Evolutionary conservation across 2,329 filamentous ascomycete species (phyloP).

Genomic region (Aureobasidium pullulans): DNA sequence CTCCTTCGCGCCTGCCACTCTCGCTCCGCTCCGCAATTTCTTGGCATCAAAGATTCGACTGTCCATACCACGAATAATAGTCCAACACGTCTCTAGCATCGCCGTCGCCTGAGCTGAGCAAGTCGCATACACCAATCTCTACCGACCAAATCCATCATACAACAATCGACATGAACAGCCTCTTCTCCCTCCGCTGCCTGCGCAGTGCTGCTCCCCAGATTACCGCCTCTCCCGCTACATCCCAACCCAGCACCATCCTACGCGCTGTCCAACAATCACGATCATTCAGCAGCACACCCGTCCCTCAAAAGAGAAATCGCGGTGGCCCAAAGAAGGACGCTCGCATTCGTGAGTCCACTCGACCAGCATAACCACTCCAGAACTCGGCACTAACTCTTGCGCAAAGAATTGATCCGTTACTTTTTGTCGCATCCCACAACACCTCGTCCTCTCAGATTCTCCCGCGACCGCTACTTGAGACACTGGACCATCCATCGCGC

Average conservation of each 20-base stretch:
- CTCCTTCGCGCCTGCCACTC: background rate
- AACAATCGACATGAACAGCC: conserved; percentile 30
- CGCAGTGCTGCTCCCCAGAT: conserved; percentile 4
- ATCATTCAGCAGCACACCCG: conserved; percentile 28
- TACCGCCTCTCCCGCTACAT: background rate
- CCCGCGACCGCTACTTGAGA: conserved; percentile 74
- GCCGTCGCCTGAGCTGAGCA: background rate
- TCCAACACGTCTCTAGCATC: background rate
- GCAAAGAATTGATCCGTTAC: conserved; percentile 57
- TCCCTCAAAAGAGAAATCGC: conserved; percentile 32
- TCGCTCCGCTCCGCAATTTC: conserved; percentile 1
- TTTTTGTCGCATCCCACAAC: conserved; percentile 61
- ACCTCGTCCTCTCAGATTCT: conserved; percentile 77
- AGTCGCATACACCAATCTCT: background rate
- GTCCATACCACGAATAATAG: background rate
- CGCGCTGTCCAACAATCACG: conserved; percentile 19
- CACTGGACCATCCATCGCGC: conserved; percentile 99
- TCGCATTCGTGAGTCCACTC: conserved; percentile 24
- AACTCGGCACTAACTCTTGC: background rate
- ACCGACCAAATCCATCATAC: too few species aligned
- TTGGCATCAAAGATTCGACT: background rate
- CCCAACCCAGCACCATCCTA: conserved; percentile 4
- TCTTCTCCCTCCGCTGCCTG: conserved; percentile 31
- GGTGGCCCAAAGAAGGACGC: conserved; percentile 26
- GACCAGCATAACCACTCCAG: background rate